phyloP scores from a whole-genome alignment of 345 rosid species.

The Punica granatum region DNA sequence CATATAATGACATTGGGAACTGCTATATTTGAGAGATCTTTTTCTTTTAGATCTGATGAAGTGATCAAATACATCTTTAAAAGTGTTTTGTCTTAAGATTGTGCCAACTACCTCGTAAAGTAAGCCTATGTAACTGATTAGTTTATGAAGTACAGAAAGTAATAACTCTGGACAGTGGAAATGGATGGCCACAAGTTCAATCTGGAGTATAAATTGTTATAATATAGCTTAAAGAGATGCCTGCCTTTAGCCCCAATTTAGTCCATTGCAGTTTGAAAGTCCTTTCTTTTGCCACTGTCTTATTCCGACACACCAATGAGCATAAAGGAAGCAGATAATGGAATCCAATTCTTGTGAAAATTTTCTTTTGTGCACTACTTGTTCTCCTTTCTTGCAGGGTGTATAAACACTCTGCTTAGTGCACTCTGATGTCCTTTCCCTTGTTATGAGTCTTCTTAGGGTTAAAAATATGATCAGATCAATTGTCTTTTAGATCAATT shows the following conservation, averaged over 20 bases:
- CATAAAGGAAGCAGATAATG: too few relatives aligned
- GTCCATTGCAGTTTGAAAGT: background rate
- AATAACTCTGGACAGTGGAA: background rate
- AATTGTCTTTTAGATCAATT: background rate
- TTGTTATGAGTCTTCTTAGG: background rate
- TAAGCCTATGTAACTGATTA: background rate
- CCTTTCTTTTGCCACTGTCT: background rate
- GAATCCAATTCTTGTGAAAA: too few relatives aligned
- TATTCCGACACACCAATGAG: background rate
- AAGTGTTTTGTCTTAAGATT: background rate
- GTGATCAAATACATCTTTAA: too few relatives aligned
- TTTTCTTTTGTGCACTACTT: too few relatives aligned
- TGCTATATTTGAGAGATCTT: background rate
- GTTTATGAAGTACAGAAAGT: background rate
- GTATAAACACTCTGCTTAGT: background rate
- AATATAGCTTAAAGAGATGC: background rate
- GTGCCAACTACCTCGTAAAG: background rate
- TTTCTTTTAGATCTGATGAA: too few relatives aligned
- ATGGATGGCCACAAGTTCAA: background rate
- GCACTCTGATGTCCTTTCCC: background rate
- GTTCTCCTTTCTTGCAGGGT: background rate
- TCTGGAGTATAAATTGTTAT: background rate
- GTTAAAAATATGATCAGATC: background rate
- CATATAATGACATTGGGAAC: background rate
- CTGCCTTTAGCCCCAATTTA: too few relatives aligned